Base-by-base conservation (phyloP, 2,329 filamentous ascomycete genomes). In the Colletotrichum musicola region DNA sequence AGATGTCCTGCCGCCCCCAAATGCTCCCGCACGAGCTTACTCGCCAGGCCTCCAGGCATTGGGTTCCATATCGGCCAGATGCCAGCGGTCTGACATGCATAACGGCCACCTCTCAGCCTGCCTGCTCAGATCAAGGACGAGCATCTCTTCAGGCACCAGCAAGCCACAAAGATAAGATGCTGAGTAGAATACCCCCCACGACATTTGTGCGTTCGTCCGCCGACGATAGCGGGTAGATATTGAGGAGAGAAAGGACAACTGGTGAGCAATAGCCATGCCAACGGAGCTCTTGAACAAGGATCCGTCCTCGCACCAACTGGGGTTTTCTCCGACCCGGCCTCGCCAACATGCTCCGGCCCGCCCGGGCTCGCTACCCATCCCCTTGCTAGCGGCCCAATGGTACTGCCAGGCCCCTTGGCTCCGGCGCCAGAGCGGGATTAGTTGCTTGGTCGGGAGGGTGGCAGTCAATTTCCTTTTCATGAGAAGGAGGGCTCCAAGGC, bases 271-370 rank as follows among this genome's bases (percentile, higher is more conserved):
- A 25, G 22, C 22, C 22, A 25, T 25, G 22, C 38, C 10, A 40
- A 13, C 18, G 7, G 46, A 12, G 20, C 46, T 20, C n/a, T n/a
- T 47, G 46, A 4, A 38, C 50, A 59, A 22, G 55, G 44, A 49
- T 35, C 65, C 35, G 42, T 30, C 27, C 30, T 50, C 51, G 30
- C 54, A 49, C 16, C 40, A 35, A 54, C 22, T 59, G 55, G 49
- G 22, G 27, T 64, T 59, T 59, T 55, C 30, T 55, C 62, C 55
- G 49, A 20, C 49, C 54, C 55, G 50, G 53, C 25, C 55, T 68
- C 35, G 65, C 62, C 62, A 65, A 35, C 55, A 68, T 46, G 18
- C n/a, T 65, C 62, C 65, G 62, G 65, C 54, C 65, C 62, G 62
- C 42, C 55, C 55, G 50, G 62, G 42, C 25, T 51, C 25, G 40